phyloP scores from a whole-genome alignment of 2,329 filamentous ascomycete genomes.

The Beauveria sp. region DNA sequence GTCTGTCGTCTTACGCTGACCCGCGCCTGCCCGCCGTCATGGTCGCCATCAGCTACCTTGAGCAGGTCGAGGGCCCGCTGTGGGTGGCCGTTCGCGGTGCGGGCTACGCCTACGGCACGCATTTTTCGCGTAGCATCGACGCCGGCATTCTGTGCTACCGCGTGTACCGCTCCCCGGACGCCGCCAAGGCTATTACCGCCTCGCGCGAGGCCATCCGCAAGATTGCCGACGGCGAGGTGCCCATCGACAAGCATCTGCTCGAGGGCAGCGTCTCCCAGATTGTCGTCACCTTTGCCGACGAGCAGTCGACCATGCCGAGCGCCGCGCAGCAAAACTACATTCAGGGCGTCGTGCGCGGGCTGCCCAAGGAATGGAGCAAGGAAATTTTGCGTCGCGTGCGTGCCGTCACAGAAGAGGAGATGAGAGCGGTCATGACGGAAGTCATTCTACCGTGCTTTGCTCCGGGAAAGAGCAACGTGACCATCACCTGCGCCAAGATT shows the following conservation, averaged over 20 bases:
- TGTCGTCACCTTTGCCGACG: constrained; percentile 77
- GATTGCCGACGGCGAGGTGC: constrained; percentile 61
- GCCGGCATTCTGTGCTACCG: constrained; percentile 75
- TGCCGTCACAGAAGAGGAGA: constrained; percentile 66
- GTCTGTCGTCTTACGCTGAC: constrained; percentile 67
- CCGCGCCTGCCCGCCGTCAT: constrained; percentile 74
- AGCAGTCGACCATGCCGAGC: constrained; percentile 75
- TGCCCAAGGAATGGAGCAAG: constrained; percentile 71
- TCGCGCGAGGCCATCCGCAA: constrained; percentile 67
- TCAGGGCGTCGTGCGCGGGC: constrained; percentile 66
- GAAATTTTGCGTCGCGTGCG: constrained; percentile 70
- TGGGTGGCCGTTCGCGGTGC: constrained; percentile 91
- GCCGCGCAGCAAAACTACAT: constrained; percentile 81
- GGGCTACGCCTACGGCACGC: constrained; percentile 83
- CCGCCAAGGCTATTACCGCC: constrained; percentile 75
- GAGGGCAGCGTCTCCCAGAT: constrained; percentile 88
- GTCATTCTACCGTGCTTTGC: constrained; percentile 75
- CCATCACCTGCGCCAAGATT: constrained; percentile 79
- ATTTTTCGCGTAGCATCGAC: constrained; percentile 70
- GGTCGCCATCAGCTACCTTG: constrained; percentile 84
- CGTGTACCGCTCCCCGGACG: constrained; percentile 85
- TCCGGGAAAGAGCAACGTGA: constrained; percentile 71
- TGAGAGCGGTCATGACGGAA: constrained; percentile 65
- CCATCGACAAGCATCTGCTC: constrained; percentile 73
- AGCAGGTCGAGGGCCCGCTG: constrained; percentile 86